Evolutionary conservation across 2,329 filamentous ascomycete genomes (phyloP).

Genomic region (Ustulina deusta): DNA sequence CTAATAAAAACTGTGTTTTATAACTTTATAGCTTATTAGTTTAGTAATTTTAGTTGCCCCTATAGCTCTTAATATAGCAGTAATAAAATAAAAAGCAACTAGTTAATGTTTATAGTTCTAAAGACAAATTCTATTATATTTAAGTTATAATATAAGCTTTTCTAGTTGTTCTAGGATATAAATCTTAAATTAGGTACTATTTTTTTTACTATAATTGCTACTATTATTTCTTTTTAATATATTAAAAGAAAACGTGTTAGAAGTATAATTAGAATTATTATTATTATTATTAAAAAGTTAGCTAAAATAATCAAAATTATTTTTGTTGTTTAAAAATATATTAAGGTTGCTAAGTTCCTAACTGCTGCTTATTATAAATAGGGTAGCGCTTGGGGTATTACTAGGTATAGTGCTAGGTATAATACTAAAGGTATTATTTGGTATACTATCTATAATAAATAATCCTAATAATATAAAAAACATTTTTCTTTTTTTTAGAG

Average conservation of each 20-base stretch:
- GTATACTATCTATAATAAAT: no score
- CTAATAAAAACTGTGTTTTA: background rate
- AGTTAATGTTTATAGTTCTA: background rate
- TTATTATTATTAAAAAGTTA: no score
- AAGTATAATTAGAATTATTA: background rate
- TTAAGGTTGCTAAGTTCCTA: no score
- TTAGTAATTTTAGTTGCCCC: background rate
- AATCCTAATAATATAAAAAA: background rate
- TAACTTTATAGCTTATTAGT: background rate
- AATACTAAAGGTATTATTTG: background rate
- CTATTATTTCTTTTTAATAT: background rate
- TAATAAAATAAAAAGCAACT: background rate
- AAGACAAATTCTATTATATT: no score
- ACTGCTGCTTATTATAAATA: no score
- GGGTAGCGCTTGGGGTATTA: no score
- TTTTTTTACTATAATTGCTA: background rate
- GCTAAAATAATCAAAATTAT: no score
- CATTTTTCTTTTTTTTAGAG: background rate
- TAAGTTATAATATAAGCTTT: no score
- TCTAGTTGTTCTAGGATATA: no score
- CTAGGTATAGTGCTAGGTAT: background rate
- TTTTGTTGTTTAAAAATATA: no score
- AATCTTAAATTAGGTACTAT: no score
- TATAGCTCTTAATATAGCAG: background rate
- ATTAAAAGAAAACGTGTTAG: no score